Base-by-base conservation (phyloP, 148 eudicot species). In the Persicaria maculosa region DNA sequence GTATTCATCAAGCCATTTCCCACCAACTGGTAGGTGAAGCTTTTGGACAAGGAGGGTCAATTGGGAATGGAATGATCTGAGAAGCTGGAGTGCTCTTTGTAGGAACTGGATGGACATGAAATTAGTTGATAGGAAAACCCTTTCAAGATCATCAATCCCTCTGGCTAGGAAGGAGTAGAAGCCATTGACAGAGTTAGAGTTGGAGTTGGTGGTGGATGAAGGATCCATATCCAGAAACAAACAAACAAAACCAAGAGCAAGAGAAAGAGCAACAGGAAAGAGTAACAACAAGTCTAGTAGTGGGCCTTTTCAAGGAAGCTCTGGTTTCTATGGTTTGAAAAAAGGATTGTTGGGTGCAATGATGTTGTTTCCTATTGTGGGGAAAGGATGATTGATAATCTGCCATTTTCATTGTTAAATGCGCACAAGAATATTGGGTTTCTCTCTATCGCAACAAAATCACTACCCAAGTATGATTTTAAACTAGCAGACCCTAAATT, bases 351-450 rank as follows among this genome's bases (percentile, higher is more conserved):
- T 91, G 98, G 98, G 81, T 74, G 95, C 84, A 93, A 93, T 93
- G 94, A 93, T 93, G 92, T 83, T 89, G 98, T 91, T 93, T 89
- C 97, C 94, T 89, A 83, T 80, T 72, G 76, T 89, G 97, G 92
- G 94, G 93, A 83, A 89, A 81, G 79, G 90, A 89, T 93, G 94
- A 91, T 89, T 91, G 89, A 82, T 84, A 88, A 88, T 84, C 84
- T 89, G 88, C 97, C 92, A 91, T 84, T 85, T 89, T 90, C 87
- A 86, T 87, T 80, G 85, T 89, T 89, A 81, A 81, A 79, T 89
- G 89, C 87, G 80, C 72, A 65, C 79, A 76, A 69, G 40, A 31
- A 48, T 48, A 8, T 48, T 48, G 9, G 12, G 2, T 48, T 48
- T 48, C 12, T 9, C 12, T 48, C 12, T 48, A 7, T 6, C 52